Evolutionary conservation across 805 yeast species (phyloP), one percentile per base, ranked within the genome.

Genomic region (Blastobotrys mokoenaii): DNA sequence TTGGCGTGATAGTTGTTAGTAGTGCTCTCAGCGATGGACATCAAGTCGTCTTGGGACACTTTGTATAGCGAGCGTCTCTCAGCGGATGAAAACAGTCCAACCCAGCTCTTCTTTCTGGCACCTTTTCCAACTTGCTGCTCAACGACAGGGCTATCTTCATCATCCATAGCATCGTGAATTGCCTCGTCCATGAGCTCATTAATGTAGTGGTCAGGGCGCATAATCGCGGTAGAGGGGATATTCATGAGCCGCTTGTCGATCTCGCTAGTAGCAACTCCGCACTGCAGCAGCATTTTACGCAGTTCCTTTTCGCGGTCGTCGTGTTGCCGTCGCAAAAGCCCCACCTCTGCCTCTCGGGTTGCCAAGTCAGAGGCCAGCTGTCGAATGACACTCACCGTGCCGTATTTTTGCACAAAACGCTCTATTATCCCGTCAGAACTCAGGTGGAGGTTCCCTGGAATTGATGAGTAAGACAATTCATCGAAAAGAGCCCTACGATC

Each of bases 291-390:
- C 56, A 62, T 45, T 14, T 48, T 43, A 5, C 51, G 51, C 30
- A 63, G 51, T 38, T 58, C 63, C 8, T 61, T 46, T 46, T 61
- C 63, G 2, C 64, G 51, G 33, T 62, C 62, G 14, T 58, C 64
- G 16, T 46, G 46, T 43, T 54, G 53, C 37, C 53, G 45, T 9
- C 72, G 61, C 33, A 67, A 51, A 15, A 71, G 51, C 2, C 67
- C 59, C 37, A 74, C 60, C 50, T 74, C 76, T 1, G 71, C 64
- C 44, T 75, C 79, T 31, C 75, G 64, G 31, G 63, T 59, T 1
- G 76, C 72, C 48, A 76, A 54, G 44, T 76, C 80, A 1, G 63
- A 49, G 0, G 78, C 71, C 15, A 76, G 56, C 51, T 74, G 80
- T 33, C 72, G 62, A 3, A 76, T 66, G 18, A 74, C 63, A 1